These are phyloP conservation scores for Penicillium canariense DNA, from an alignment of 495 filamentous ascomycete species.

Conservation along the genomic window DNA sequence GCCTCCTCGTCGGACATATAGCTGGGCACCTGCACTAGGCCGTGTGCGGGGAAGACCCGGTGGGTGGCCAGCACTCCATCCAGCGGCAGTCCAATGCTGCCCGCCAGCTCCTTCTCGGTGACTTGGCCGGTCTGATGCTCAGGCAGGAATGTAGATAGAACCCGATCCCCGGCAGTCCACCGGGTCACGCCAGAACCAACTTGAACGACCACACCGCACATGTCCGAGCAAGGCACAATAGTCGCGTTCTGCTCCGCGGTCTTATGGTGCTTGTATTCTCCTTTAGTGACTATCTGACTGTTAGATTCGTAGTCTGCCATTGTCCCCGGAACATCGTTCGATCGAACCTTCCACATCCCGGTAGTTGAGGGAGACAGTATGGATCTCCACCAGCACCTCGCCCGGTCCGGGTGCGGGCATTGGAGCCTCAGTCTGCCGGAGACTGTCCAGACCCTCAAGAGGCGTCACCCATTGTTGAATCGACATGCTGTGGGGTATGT, in stretches of 20 bases:
- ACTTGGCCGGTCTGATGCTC: slow-evolving; percentile 64
- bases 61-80: slow-evolving; percentile 70
- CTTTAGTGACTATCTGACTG: slow-evolving; percentile 44
- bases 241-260: slow-evolving; percentile 38
- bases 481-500: slow-evolving; percentile 14
- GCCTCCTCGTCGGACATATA: slow-evolving; percentile 64
- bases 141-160: slow-evolving; percentile 75
- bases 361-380: slow-evolving; percentile 56
- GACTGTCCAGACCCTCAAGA: slow-evolving; percentile 51
- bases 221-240: slow-evolving; percentile 71
- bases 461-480: slow-evolving; percentile 48
- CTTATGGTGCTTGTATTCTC: slow-evolving; percentile 56
- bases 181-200: slow-evolving; percentile 62
- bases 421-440: slow-evolving; percentile 38
- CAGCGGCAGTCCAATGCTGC: slow-evolving; percentile 63
- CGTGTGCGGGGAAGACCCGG: slow-evolving; percentile 62
- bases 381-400: slow-evolving; percentile 58
- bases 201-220: slow-evolving; percentile 66
- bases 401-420: slow-evolving; percentile 41
- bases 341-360: slow-evolving; percentile 57
- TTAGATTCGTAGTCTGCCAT: not conserved
- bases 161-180: slow-evolving; percentile 67
- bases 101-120: slow-evolving; percentile 38
- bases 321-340: not conserved
- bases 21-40: slow-evolving; percentile 60